phyloP scores from a whole-genome alignment of 192 early-diverging fungal genomes.

The Coemansia sp. region DNA sequence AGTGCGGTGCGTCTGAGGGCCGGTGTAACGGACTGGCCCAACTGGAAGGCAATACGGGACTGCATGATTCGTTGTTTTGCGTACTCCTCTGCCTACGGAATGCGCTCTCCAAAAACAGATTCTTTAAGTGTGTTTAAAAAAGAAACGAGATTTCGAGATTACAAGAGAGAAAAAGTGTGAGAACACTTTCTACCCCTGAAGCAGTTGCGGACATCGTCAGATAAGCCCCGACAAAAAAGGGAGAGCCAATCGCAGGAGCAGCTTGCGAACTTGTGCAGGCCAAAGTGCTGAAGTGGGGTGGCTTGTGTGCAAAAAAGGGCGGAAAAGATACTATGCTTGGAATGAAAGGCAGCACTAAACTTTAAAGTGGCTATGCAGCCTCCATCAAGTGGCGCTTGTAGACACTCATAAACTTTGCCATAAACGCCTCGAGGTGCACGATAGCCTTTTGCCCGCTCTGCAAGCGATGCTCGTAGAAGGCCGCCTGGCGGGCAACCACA shows the following conservation, averaged over 20 bases:
- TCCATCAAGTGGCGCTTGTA: constrained; percentile 75
- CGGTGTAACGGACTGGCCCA: constrained; percentile 38
- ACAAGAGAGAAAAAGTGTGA: constrained; percentile 7
- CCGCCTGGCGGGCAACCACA: constrained; percentile 70
- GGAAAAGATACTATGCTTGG: no score
- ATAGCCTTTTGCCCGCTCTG: constrained; percentile 85
- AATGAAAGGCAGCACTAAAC: neutral
- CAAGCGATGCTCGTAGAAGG: constrained; percentile 88
- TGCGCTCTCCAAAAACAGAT: constrained; percentile 9
- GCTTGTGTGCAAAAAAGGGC: neutral
- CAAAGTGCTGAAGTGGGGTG: neutral
- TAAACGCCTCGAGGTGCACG: constrained; percentile 93
- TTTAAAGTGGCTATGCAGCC: neutral
- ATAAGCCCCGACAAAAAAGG: constrained; percentile 1
- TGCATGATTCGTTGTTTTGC: constrained; percentile 28
- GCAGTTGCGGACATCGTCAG: no score
- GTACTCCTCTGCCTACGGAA: neutral
- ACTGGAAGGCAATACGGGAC: constrained; percentile 40
- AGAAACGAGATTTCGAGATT: neutral
- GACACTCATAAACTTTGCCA: constrained; percentile 85
- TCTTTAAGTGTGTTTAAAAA: neutral
- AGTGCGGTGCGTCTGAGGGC: constrained; percentile 34
- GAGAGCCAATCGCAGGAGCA: constrained; percentile 12
- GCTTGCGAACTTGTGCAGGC: neutral
- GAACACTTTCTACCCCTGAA: neutral